Evolutionary conservation across 495 filamentous ascomycete genomes (phyloP), one percentile per base, ranked within the genome.

Genomic region (Hyaloscypha finlandica): DNA sequence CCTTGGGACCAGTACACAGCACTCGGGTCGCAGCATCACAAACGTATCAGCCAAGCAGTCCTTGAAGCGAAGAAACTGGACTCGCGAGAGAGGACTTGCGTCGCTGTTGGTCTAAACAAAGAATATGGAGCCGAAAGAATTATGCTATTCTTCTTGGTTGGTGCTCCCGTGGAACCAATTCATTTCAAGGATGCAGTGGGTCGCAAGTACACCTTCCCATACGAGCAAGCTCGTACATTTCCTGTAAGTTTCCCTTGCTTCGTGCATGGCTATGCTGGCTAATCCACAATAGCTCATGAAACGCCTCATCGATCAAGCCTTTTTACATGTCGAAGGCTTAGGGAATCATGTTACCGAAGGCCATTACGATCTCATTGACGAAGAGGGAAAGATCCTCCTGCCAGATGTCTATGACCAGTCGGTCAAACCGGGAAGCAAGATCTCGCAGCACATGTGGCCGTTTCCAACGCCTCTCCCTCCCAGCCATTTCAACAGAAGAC

Each of bases 361-460:
- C 0, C 91, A 94, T 74, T 96, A 94, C 77, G 92, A 96, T 75
- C 80, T 96, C 51, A 83, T 92, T 20, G 91, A 90, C 1, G 92
- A 92, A 2, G 89, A 94, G 74, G 90, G 90, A 63, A 91, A 94
- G 70, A 95, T 96, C 70, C 92, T 96, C 69, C 87, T 96, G 25
- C 92, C 92, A 8, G 86, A 91, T 67, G 87, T 95, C 8, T 96
- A 92, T 92, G 92, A 95, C 65, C 92, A 86, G 61, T 88, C 93
- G 56, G 79, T 96, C 54, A 86, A 95, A 77, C 92, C 92, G 6
- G 92, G 94, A 74, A 96, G 92, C 92, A 82, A 85, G 48, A 90
- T 97, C 71, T 93, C 89, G 3, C 97, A 97, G 94, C 91, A 96
- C 69, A 95, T 97, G 92, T 97, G 94, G 94, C 93, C 94, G 6